Evolutionary conservation across 2,329 filamentous ascomycete genomes (phyloP).

Genomic region (Pestalotiopsis sp.): DNA sequence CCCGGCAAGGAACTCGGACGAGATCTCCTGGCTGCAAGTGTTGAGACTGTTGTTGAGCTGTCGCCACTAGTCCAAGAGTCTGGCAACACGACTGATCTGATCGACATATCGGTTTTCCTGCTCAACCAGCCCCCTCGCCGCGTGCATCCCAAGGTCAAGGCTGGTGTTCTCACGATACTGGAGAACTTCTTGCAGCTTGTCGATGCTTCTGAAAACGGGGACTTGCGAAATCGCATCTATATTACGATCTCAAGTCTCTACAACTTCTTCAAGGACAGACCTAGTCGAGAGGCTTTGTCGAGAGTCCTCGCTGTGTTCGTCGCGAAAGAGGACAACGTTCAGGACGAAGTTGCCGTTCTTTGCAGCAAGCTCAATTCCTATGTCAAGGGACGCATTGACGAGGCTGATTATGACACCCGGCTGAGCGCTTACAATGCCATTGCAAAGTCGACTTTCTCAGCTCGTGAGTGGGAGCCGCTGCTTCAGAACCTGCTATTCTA

Average conservation of each 20-base stretch:
- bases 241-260: conserved; percentile 79
- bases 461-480: conserved; percentile 82
- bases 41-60: conserved; percentile 77
- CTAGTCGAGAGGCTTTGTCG: conserved; percentile 74
- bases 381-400: conserved; percentile 70
- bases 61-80: conserved; percentile 69
- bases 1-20: conserved; percentile 54
- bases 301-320: conserved; percentile 74
- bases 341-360: conserved; percentile 62
- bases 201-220: conserved; percentile 54
- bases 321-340: conserved; percentile 59
- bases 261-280: conserved; percentile 83
- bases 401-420: conserved; percentile 85
- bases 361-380: conserved; percentile 84
- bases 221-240: conserved; percentile 68
- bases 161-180: conserved; percentile 76
- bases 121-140: conserved; percentile 82
- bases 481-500: conserved; percentile 89
- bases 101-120: conserved; percentile 79
- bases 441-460: conserved; percentile 61
- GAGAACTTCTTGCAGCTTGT: conserved; percentile 76
- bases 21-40: conserved; percentile 75
- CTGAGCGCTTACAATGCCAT: conserved; percentile 76
- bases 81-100: conserved; percentile 72
- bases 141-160: conserved; percentile 82